Base-by-base conservation (phyloP, 495 filamentous ascomycete genomes). In the Aeminium ludgeri region DNA sequence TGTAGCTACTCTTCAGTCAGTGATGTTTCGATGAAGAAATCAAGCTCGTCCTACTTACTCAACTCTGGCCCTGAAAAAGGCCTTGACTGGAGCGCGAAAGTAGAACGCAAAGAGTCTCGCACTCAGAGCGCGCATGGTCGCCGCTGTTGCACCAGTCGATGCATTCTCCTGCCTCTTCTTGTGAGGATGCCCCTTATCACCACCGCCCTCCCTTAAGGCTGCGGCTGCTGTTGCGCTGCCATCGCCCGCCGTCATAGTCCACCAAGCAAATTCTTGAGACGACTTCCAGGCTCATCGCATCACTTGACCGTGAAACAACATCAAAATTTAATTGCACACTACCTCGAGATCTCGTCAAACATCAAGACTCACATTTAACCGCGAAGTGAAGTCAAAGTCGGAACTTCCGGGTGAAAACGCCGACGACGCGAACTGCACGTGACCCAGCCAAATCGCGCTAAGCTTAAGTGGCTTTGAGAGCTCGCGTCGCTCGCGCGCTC, bases 51-150 rank as follows among this genome's bases (percentile, higher is more conserved):
- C 27, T 40, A 68, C 58, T 67, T 79, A 93, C 67, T 94, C 86
- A 47, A 94, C 82, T 40, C 86, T 65, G 3, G 78, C 84, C 38
- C 80, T 71, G 57, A 94, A 87, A 58, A 94, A 94, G 2, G 83
- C 78, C 57, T 91, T 91, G 20, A 82, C 76, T 1, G 86, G 86
- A 1, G 82, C 81, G 43, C 86, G 65, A 51, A 92, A 94, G 58
- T 89, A 94, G 50, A 92, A 91, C 18, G 84, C 76, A 31, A 92
- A 66, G 35, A 78, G 58, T 50, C 86, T 81, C 3, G 82, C 74
- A 50, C 74, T 81, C 41, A 91, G 53, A 19, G 85, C 84, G 38
- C 86, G 77, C 32, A 80, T 77, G 25, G 80, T 70, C 8, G 86
- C 85, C 11, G 84, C 84, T 20, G 81, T 79, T 5, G 76, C 53